Conservation (phyloP, 768 basidiomycete genomes). For the Megacollybia marginata region DNA sequence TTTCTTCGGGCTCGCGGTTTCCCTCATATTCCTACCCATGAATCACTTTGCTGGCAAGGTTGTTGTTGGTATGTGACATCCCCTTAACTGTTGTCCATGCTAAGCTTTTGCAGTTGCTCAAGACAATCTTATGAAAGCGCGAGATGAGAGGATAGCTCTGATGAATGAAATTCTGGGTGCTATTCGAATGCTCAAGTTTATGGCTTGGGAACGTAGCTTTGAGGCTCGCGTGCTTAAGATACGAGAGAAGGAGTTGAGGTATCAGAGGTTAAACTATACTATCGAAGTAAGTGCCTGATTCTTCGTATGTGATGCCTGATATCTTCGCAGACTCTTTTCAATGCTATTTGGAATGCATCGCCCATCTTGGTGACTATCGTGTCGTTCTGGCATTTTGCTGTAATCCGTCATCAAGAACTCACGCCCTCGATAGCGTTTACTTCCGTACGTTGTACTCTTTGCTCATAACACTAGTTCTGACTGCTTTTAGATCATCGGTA, state of each 20-base stretch:
- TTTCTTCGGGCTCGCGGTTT: slow-evolving; percentile 72
- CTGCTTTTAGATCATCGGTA: slow-evolving; percentile 32
- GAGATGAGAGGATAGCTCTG: slow-evolving; percentile 82
- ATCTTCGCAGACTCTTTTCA: neutral
- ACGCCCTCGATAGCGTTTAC: slow-evolving; percentile 87
- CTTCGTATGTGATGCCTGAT: neutral
- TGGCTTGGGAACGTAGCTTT: slow-evolving; percentile 91
- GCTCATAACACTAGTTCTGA: slow-evolving; percentile 38
- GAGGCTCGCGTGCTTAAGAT: slow-evolving; percentile 67
- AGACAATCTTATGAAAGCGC: slow-evolving; percentile 84
- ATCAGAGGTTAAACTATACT: slow-evolving; percentile 79
- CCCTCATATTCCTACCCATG: slow-evolving; percentile 63
- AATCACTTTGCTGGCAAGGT: slow-evolving; percentile 83
- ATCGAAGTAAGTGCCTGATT: slow-evolving; percentile 50
- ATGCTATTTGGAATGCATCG: slow-evolving; percentile 20
- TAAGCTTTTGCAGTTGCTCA: slow-evolving; percentile 38
- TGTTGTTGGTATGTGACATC: slow-evolving; percentile 36
- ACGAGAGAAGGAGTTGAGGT: slow-evolving; percentile 75
- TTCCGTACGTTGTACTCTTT: slow-evolving; percentile 40
- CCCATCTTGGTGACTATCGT: slow-evolving; percentile 56
- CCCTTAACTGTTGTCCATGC: slow-evolving; percentile 38
- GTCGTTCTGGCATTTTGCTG: slow-evolving; percentile 66
- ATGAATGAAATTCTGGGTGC: slow-evolving; percentile 92
- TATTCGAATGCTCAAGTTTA: slow-evolving; percentile 95
- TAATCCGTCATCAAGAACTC: slow-evolving; percentile 58